Percentiles rank a stretch among this genome's conserved stretches.
Evolutionary conservation across 2,329 filamentous ascomycete species (phyloP).

Genomic region (Podosphaera aphanis): DNA sequence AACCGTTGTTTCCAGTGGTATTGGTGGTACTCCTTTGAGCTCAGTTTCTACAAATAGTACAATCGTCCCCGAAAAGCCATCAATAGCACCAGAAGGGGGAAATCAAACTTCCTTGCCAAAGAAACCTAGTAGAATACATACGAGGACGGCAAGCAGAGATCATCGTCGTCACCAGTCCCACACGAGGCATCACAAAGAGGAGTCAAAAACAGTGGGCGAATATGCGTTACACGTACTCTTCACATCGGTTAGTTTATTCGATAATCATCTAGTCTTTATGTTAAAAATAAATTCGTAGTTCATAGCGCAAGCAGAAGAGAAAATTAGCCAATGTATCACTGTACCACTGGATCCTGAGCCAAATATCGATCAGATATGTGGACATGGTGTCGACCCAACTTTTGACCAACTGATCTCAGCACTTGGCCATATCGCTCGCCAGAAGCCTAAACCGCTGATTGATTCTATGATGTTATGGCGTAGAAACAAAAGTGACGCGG

Average conservation of each 20-base stretch:
- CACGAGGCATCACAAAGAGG: conserved; percentile 43
- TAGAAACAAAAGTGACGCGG: conserved; percentile 81
- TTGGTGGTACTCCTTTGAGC: conserved; percentile 3
- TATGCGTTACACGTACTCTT: conserved; percentile 93
- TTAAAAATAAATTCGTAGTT: conserved; percentile 32
- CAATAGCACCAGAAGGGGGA: conserved; percentile 23
- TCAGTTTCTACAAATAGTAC: conserved; percentile 15
- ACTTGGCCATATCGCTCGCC: conserved; percentile 77
- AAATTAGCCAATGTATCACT: conserved; percentile 71
- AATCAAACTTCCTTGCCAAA: conserved; percentile 24
- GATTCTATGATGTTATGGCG: conserved; percentile 97
- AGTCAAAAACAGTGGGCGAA: conserved; percentile 86
- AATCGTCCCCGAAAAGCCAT: conserved; percentile 14
- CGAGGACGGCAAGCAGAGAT: conserved; percentile 46
- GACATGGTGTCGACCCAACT: conserved; percentile 60
- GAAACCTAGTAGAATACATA: conserved; percentile 37
- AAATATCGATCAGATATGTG: conserved; percentile 72
- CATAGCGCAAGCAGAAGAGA: conserved; percentile 87
- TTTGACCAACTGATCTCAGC: conserved; percentile 92
- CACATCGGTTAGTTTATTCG: conserved; percentile 42
- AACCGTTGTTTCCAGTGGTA: conserved; percentile 10
- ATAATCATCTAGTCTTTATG: conserved; percentile 1
- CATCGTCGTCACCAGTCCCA: conserved; percentile 39
- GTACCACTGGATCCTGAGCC: conserved; percentile 60
- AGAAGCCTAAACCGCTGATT: conserved; percentile 84